Conservation (phyloP, 805 yeast species). For the Teunomyces cretensis region DNA sequence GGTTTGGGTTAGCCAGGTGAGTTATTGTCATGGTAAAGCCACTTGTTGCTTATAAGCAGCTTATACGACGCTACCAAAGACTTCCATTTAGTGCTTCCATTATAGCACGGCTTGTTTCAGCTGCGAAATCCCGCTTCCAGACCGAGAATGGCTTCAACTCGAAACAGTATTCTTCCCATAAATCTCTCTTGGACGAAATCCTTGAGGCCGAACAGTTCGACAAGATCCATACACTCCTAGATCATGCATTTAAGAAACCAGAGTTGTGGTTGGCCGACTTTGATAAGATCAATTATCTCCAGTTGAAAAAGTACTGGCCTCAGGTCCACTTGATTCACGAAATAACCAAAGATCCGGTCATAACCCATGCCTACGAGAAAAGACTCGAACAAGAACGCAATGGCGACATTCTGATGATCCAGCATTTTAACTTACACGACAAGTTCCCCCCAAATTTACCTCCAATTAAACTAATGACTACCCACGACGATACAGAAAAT, state of each 20-base stretch:
- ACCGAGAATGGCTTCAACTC: conserved; percentile 11
- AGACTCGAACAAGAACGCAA: conserved; percentile 13
- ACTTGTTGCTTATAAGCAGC: conserved; percentile 16
- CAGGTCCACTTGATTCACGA: conserved; percentile 33
- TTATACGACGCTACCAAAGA: conserved; percentile 24
- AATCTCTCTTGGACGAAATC: conserved; percentile 22
- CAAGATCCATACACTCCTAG: conserved; percentile 24
- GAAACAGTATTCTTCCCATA: conserved; percentile 12
- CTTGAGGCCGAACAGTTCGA: conserved; percentile 27
- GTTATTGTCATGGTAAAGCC: neutral
- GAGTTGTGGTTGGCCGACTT: conserved; percentile 22
- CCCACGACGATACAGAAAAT: neutral
- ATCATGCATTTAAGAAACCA: conserved; percentile 23
- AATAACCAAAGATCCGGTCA: conserved; percentile 13
- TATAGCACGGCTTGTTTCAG: neutral
- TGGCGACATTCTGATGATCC: conserved; percentile 13
- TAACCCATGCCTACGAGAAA: conserved; percentile 15
- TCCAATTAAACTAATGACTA: neutral
- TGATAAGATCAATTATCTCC: conserved; percentile 16
- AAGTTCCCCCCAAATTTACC: neutral
- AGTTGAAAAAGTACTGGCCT: conserved; percentile 32
- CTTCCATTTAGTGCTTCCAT: conserved; percentile 28
- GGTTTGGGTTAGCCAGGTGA: no score
- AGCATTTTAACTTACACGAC: conserved; percentile 10
- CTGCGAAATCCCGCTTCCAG: conserved; percentile 10